Evolutionary conservation across 306 rosid genomes (phyloP), one percentile per base, ranked within the genome.

Genomic region (Begonia peltatifolia): DNA sequence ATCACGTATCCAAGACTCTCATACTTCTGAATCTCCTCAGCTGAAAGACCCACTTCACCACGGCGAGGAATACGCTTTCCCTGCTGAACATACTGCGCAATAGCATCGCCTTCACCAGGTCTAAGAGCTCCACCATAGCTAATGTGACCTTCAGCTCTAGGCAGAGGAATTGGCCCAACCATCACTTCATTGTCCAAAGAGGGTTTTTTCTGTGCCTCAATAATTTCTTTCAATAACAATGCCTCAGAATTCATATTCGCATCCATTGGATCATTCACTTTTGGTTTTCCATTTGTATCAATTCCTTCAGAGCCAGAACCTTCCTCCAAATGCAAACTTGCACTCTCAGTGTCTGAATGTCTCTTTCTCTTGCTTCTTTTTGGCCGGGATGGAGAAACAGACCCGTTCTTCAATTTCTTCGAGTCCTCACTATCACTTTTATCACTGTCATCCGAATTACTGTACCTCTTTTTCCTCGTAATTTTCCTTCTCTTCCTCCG

Each of bases 1-100:
- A 90, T 90, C 64, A 85, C 97, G 69, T 80, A 90, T 41, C 97
- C 97, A 50, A 90, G 87, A 35, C 46, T 42, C 74, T 90, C 97
- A 55, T 83, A 90, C 77, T 77, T 85, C 56, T 61, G 74, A 76
- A 90, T 90, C 75, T 90, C 97, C 44, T 90, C 95, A 0, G 94
- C 99, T 10, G 95, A 90, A 41, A 86, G 87, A 71, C 99, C 95
- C 78, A 90, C 99, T 75, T 90, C 95, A 53, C 99, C 99, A 83
- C 95, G 82, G 1, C 99, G 75, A 0, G 94, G 99, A 55, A 86
- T 90, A 74, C 94, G 99, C 74, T 90, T 90, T 68, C 99, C 99
- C 70, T 90, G 94, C 59, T 90, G 99, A 56, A 90, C 99, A 62
- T 90, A 86, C 69, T 83, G 95, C 0, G 95, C 94, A 62, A 86